These are phyloP conservation scores for Termitomyces sp. DNA, from an alignment of 768 basidiomycete species.

Conservation along the genomic window DNA sequence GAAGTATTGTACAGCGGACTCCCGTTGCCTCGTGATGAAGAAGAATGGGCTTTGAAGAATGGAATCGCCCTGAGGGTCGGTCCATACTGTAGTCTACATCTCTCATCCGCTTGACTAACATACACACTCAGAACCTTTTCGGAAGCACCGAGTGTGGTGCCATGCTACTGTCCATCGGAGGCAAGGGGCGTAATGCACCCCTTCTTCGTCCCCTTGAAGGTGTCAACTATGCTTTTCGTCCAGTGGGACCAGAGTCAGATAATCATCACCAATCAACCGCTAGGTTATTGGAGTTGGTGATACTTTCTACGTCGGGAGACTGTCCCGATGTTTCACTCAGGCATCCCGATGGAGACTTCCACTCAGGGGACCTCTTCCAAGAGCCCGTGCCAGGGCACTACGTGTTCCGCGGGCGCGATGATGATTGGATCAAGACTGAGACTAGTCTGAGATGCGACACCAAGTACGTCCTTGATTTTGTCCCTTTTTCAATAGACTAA, in stretches of 20 bases:
- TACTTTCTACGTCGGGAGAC: slow-evolving; percentile 60
- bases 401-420: slow-evolving; percentile 65
- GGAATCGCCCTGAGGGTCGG: slow-evolving; percentile 57
- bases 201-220: slow-evolving; percentile 53
- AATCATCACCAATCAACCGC: slow-evolving; percentile 48
- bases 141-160: slow-evolving; percentile 78
- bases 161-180: slow-evolving; percentile 59
- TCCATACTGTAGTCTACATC: slow-evolving; percentile 13
- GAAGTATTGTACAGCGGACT: slow-evolving; percentile 66
- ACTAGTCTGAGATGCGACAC: slow-evolving; percentile 77
- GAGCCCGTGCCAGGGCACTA: slow-evolving; percentile 54
- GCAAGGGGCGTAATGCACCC: slow-evolving; percentile 40
- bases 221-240: slow-evolving; percentile 57
- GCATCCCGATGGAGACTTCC: slow-evolving; percentile 62
- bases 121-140: slow-evolving; percentile 55
- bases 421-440: slow-evolving; percentile 85
- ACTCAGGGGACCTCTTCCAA: slow-evolving; percentile 79
- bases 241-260: slow-evolving; percentile 37
- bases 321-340: slow-evolving; percentile 60
- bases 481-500: slow-evolving; percentile 7
- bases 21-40: slow-evolving; percentile 59
- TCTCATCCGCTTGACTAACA: slow-evolving; percentile 13
- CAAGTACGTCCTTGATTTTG: slow-evolving; percentile 31
- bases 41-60: slow-evolving; percentile 61
- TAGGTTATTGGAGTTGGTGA: slow-evolving; percentile 61